A percentile compares a stretch with the other conserved stretches of the same genome.
phyloP scores from a whole-genome alignment of 345 rosid species.

The Populus ilicifolia region DNA sequence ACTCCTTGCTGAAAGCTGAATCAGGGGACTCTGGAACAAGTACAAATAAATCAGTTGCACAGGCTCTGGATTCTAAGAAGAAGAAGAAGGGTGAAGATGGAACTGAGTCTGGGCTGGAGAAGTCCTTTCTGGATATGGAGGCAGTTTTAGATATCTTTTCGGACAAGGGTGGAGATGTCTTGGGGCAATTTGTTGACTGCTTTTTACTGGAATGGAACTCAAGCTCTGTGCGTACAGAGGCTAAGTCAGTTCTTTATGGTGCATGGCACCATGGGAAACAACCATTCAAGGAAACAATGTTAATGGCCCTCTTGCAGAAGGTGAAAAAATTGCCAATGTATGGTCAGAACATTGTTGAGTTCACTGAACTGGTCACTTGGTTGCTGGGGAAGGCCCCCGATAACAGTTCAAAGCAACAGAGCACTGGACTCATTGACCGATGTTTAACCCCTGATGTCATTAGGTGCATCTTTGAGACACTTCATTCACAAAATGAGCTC shows the following conservation, averaged over 20 bases:
- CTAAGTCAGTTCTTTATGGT: constrained; percentile 83
- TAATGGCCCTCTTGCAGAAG: constrained; percentile 65
- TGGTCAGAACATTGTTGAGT: constrained; percentile 95
- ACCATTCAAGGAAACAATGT: constrained; percentile 69
- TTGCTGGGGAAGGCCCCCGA: constrained; percentile 79
- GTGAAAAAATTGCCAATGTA: constrained; percentile 71
- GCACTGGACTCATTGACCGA: constrained; percentile 61
- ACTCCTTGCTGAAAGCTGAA: constrained; percentile 59
- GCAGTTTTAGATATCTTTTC: constrained; percentile 66
- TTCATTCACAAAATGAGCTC: constrained; percentile 92
- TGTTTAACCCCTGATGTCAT: constrained; percentile 77
- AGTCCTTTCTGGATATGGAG: constrained; percentile 90
- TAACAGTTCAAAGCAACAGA: constrained; percentile 64
- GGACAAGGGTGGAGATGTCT: constrained; percentile 62
- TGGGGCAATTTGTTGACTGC: constrained; percentile 85
- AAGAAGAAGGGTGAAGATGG: constrained; percentile 92
- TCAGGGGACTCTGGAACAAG: constrained; percentile 54
- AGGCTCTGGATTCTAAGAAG: constrained; percentile 74
- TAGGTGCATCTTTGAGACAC: constrained; percentile 78
- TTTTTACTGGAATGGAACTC: constrained; percentile 97
- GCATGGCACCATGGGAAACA: constrained; percentile 93
- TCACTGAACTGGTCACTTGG: constrained; percentile 80
- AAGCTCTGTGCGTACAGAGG: constrained; percentile 88
- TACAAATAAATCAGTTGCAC: constrained; percentile 62
- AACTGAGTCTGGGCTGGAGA: constrained; percentile 70